Base-by-base conservation (phyloP, 345 rosid species). In the Carallia pectinifolia region DNA sequence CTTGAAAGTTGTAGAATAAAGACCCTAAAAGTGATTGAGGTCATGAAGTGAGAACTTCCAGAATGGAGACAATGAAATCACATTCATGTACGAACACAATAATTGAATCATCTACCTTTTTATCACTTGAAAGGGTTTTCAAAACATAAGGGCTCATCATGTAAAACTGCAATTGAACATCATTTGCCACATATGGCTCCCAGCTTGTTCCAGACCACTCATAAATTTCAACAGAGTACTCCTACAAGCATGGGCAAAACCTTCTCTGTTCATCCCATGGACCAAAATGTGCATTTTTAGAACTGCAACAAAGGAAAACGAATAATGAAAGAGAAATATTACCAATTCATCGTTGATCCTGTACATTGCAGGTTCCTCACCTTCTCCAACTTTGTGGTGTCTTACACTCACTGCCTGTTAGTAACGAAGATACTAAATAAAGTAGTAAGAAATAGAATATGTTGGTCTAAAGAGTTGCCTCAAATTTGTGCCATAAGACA, bases 141-240 rank as follows among this genome's bases (percentile, higher is more conserved):
- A 89, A 76, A 18, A 86, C 83, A 36, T 82, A 83, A 6, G 89
- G 89, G 65, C 89, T 87, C 89, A 85, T 87, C 88, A 84, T 89
- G 83, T 89, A 84, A 64, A 87, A 85, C 68, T 85, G 91, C 73
- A 85, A 77, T 70, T 82, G 89, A 74, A 84, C 83, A 67, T 89
- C 89, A 64, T 83, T 64, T 56, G 88, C 77, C 4, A 87, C 78
- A 78, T 85, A 87, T 17, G 86, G 86, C 70, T 83, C 89, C 93
- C 93, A 86, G 79, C 77, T 79, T 65, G 80, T 79, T 59, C 92
- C 92, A 59, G 87, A 84, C 92, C 88, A 87, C 61, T 87, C 89
- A 7, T 71, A 82, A 52, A 85, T 84, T 77, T 87, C 88, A 62
- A 87, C 84, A 47, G 80, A 82, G 67, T 80, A 85, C 30, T 85